phyloP scores from a whole-genome alignment of 306 rosid genomes.

The Cucurbita pepo region DNA sequence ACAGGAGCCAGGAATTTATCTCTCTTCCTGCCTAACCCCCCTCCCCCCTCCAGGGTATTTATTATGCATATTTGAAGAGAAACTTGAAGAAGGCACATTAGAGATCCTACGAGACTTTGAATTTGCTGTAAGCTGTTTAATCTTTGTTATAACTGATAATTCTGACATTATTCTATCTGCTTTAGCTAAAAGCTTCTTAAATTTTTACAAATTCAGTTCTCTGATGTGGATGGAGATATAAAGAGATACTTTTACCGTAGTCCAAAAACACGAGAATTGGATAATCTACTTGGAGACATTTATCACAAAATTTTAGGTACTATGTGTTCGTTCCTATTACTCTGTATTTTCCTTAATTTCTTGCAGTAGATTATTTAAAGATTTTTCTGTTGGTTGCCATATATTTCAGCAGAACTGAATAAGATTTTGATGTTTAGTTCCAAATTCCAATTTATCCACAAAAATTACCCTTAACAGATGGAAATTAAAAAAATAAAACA shows the following conservation, averaged over 20 bases:
- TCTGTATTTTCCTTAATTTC: background rate
- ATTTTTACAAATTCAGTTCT: constrained; percentile 41
- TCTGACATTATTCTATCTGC: background rate
- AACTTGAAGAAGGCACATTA: constrained; percentile 47
- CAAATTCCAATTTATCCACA: background rate
- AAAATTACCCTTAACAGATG: background rate
- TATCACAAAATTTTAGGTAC: constrained; percentile 89
- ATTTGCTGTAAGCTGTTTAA: constrained; percentile 48
- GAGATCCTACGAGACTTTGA: constrained; percentile 62
- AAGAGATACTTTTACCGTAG: constrained; percentile 70
- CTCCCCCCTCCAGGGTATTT: constrained; percentile 50
- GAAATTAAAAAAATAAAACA: background rate
- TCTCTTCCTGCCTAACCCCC: constrained; percentile 5
- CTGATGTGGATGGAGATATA: constrained; percentile 78
- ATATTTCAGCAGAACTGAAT: background rate
- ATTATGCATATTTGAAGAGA: constrained; percentile 75
- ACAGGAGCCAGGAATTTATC: background rate
- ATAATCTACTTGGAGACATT: constrained; percentile 76
- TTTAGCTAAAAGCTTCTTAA: background rate
- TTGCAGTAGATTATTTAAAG: background rate
- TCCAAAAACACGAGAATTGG: constrained; percentile 83
- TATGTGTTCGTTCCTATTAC: background rate
- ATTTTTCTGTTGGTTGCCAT: background rate
- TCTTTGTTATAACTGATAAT: background rate
- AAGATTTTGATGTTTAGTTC: background rate